Conservation (phyloP, 1,284 basidiomycete genomes). For the Heliocybe sulcata region DNA sequence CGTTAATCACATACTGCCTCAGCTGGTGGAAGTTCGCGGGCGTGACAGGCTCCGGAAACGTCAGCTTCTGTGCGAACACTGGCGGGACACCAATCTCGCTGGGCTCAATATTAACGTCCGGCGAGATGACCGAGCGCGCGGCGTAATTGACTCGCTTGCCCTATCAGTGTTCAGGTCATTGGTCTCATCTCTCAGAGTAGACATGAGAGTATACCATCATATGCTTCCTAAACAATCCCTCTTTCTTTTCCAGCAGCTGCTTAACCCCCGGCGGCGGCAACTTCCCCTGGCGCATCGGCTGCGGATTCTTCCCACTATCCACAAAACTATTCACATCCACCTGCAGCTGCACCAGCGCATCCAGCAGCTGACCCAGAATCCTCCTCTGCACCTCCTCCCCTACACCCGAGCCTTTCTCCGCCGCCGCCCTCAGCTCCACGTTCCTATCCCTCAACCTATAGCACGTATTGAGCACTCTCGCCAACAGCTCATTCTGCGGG, state of each 20-base stretch:
- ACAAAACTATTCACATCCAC: slow-evolving; percentile 96
- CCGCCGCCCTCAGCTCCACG: slow-evolving; percentile 54
- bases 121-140: slow-evolving; percentile 98
- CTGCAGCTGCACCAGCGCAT: slow-evolving; percentile 85
- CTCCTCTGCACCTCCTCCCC: slow-evolving; percentile 54
- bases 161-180: slow-evolving; percentile 30
- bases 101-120: slow-evolving; percentile 98
- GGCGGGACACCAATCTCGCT: slow-evolving; percentile 99
- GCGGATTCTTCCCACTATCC: slow-evolving; percentile 95
- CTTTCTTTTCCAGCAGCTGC: slow-evolving; percentile 98
- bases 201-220: slow-evolving; percentile 79
- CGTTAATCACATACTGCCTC: slow-evolving; percentile 89
- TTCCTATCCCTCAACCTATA: slow-evolving; percentile 80
- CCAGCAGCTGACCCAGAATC: slow-evolving; percentile 69
- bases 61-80: slow-evolving; percentile 95
- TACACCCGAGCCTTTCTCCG: slow-evolving; percentile 46
- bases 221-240: slow-evolving; percentile 96
- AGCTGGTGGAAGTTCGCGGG: slow-evolving; percentile 86
- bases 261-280: slow-evolving; percentile 94
- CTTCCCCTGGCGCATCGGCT: slow-evolving; percentile 80
- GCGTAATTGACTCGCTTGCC: slow-evolving; percentile 99
- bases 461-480: slow-evolving; percentile 77
- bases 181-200: neutral
- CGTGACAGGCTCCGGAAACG: slow-evolving; percentile 97
- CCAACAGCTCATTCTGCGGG: slow-evolving; percentile 92